phyloP scores from a whole-genome alignment of 192 early-diverging fungal species.

The Oehlia diaphana region DNA sequence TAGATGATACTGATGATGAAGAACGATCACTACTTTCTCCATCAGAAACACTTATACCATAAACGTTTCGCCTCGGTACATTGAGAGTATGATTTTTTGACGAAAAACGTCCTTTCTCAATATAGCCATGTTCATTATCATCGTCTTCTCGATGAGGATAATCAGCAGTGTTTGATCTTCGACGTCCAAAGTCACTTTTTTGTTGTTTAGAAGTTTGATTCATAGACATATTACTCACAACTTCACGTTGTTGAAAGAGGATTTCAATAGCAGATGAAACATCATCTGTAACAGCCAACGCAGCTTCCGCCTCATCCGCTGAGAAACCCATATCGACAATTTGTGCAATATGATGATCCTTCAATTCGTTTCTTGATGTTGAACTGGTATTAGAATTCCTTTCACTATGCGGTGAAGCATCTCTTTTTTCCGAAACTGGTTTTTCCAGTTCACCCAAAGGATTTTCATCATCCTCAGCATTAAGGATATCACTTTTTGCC shows the following conservation, averaged over 20 bases:
- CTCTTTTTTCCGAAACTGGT: neutral
- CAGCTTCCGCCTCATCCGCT: conserved; percentile 58
- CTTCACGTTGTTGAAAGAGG: conserved; percentile 44
- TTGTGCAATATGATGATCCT: conserved; percentile 55
- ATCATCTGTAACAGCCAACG: conserved; percentile 68
- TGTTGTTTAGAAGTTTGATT: neutral
- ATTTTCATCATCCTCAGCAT: neutral
- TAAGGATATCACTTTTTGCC: neutral
- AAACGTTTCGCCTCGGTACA: conserved; percentile 1
- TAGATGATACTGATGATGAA: neutral
- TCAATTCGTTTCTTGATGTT: neutral
- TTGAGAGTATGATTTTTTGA: conserved; percentile 1
- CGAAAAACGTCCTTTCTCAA: neutral
- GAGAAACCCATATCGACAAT: conserved; percentile 84
- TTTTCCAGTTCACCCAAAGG: neutral
- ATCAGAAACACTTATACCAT: conserved; percentile 20
- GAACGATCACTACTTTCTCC: conserved; percentile 24
- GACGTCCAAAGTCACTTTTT: neutral
- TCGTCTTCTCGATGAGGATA: conserved; percentile 21
- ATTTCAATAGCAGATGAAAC: conserved; percentile 54
- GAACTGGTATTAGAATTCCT: neutral
- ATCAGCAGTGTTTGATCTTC: conserved; percentile 10
- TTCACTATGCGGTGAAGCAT: neutral
- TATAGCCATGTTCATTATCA: conserved; percentile 17
- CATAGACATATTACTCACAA: conserved; percentile 26